A percentile compares a stretch with the other conserved stretches of the same genome.
These are phyloP conservation scores for Cyclotella choctawhatcheeana DNA, from an alignment of 108 stramenopile genomes.

Conservation along the genomic window DNA sequence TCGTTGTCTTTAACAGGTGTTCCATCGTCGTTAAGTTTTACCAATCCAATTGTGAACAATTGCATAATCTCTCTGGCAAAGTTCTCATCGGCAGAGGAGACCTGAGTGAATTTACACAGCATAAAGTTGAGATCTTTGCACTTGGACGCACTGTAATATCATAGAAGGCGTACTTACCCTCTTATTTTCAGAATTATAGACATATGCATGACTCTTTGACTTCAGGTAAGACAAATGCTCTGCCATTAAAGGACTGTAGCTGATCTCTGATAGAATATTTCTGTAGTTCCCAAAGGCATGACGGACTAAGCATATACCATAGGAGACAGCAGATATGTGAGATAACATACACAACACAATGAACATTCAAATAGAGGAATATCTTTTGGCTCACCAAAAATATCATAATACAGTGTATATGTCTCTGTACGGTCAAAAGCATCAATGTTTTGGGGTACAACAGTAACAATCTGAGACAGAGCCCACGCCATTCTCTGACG, in stretches of 20 bases:
- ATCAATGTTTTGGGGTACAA: slow-evolving; percentile 40
- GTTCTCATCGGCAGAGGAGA: slow-evolving; percentile 18
- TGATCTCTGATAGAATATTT: slow-evolving; percentile 65
- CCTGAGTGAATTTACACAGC: slow-evolving; percentile 19
- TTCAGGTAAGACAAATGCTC: slow-evolving; percentile 53
- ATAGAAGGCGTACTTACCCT: not conserved
- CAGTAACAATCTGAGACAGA: slow-evolving; percentile 43
- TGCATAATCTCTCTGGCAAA: slow-evolving; percentile 58
- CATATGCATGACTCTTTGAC: slow-evolving; percentile 47
- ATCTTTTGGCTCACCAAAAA: no score
- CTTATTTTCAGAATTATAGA: slow-evolving; percentile 20
- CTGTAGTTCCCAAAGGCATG: slow-evolving; percentile 81
- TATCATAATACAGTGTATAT: slow-evolving; percentile 53
- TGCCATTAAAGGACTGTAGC: slow-evolving; percentile 60
- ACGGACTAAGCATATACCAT: no score
- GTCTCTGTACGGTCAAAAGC: slow-evolving; percentile 32
- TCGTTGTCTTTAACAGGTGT: slow-evolving; percentile 46
- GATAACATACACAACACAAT: no score
- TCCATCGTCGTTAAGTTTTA: slow-evolving; percentile 67
- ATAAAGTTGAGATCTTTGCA: not conserved
- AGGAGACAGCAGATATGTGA: no score
- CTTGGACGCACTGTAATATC: no score
- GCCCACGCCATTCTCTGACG: slow-evolving; percentile 86
- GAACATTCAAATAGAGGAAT: no score
- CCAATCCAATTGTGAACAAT: slow-evolving; percentile 73